Base-by-base conservation (phyloP, 352 stramenopile species). In the Phytophthora podocarpi region DNA sequence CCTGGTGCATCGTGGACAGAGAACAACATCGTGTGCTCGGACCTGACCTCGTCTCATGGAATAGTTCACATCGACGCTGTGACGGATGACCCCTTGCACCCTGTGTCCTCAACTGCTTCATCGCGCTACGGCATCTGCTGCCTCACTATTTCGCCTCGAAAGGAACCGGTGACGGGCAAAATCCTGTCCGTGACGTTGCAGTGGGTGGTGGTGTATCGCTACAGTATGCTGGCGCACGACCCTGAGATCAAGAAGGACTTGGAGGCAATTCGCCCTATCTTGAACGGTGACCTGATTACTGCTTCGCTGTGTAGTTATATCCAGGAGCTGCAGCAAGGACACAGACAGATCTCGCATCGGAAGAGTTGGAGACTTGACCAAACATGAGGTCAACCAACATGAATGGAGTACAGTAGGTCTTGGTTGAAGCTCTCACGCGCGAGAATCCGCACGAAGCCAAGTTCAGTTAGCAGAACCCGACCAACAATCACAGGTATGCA, bases 221-320 rank as follows among this genome's bases (percentile, higher is more conserved):
- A 79, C 52, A 76, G 70, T 13, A 23, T 70, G 15, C 18, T 76
- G 31, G 62, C 73, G 12, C 36, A 66, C n/a, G 59, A 75, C 8
- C 52, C 57, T 4, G 45, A 31, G 13, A 45, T 71, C 21, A 34
- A 35, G 24, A 21, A 64, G 21, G 59, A 71, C 23, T 16, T 78
- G 24, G 42, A 59, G 9, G 56, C 55, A 7, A 56, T 70, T 32
- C 66, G 69, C 15, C 61, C 72, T 1, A 61, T 73, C 39, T 20
- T 73, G 15, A 73, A 73, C 9, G 65, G 65, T 7, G 65, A 73
- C 20, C 36, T 73, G 4, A 66, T 73, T 42, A 70, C 53, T 5
- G 55, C 65, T 1, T 53, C 54, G 2, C 42, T 73, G 23, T 73
- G 65, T 23, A 23, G 36, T 11, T 66, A 73, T 40, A 41, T 70